Conservation (phyloP, 1,139 yeast species). For the Scheffersomyces lignicola region DNA sequence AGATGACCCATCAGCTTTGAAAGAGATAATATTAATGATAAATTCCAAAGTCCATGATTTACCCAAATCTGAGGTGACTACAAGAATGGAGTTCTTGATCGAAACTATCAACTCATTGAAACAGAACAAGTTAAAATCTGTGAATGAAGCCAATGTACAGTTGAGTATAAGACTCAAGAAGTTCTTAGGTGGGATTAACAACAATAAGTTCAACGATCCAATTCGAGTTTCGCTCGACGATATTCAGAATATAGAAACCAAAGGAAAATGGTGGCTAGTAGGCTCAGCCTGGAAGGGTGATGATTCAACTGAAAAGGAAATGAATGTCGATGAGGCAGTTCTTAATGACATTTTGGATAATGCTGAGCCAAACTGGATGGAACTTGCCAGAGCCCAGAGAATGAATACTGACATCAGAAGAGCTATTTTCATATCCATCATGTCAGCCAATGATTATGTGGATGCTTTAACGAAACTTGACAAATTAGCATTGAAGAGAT, state of each 20-base stretch:
- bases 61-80: slow-evolving; percentile 34
- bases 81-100: slow-evolving; percentile 79
- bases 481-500: slow-evolving; percentile 71
- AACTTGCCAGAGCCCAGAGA: slow-evolving; percentile 78
- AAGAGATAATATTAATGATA: slow-evolving; percentile 71
- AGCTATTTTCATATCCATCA: slow-evolving; percentile 87
- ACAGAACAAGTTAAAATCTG: slow-evolving; percentile 72
- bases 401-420: slow-evolving; percentile 96
- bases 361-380: slow-evolving; percentile 86
- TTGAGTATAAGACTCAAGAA: slow-evolving; percentile 66
- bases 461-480: slow-evolving; percentile 85
- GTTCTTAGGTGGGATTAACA: slow-evolving; percentile 52
- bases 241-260: slow-evolving; percentile 68
- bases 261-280: slow-evolving; percentile 98
- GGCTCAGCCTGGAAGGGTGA: slow-evolving; percentile 94
- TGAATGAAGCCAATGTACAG: slow-evolving; percentile 47
- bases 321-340: slow-evolving; percentile 30
- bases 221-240: slow-evolving; percentile 83
- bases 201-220: slow-evolving; percentile 62
- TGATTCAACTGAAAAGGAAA: slow-evolving; percentile 20
- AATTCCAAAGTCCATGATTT: slow-evolving; percentile 40
- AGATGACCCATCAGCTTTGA: slow-evolving; percentile 86
- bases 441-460: slow-evolving; percentile 91
- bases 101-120: slow-evolving; percentile 85
- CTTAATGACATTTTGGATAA: slow-evolving; percentile 60